A percentile compares a stretch with the other conserved stretches of the same genome.
phyloP scores from a whole-genome alignment of 164 flowering plant genomes.

The Piper longum region DNA sequence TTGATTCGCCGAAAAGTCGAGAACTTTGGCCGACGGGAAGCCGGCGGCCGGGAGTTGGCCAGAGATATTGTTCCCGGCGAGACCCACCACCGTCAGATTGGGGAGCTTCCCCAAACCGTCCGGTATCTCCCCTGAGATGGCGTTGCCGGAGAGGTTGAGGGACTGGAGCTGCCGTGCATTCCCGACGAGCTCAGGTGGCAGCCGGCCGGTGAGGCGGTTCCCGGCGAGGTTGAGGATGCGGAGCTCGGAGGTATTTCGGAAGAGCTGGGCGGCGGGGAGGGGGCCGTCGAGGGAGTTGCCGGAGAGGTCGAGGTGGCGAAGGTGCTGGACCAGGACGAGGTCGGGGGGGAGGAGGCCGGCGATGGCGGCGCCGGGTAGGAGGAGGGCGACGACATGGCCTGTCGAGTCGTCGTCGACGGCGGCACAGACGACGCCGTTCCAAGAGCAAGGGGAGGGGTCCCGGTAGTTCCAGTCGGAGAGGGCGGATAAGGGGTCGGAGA shows the following conservation, averaged over 20 bases:
- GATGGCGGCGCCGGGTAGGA: conserved; percentile 51
- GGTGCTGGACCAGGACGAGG: conserved; percentile 42
- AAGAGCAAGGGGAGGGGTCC: conserved; percentile 63
- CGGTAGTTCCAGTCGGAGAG: conserved; percentile 43
- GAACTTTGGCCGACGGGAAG: conserved; percentile 19
- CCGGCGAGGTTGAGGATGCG: conserved; percentile 43
- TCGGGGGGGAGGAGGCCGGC: conserved; percentile 51
- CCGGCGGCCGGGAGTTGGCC: conserved; percentile 35
- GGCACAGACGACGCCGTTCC: conserved; percentile 63
- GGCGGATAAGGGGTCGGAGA: conserved; percentile 44
- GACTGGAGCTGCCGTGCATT: conserved; percentile 29
- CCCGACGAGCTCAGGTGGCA: conserved; percentile 27
- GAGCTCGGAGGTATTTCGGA: conserved; percentile 36
- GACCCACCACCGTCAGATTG: conserved; percentile 41
- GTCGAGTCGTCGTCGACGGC: conserved; percentile 1
- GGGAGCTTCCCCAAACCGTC: conserved; percentile 19
- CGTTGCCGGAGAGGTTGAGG: conserved; percentile 75
- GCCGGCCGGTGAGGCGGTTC: conserved; percentile 52
- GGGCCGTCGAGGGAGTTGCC: conserved; percentile 76
- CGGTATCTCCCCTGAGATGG: conserved; percentile 60
- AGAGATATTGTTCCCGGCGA: conserved; percentile 42
- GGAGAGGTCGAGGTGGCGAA: conserved; percentile 58
- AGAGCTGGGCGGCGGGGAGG: conserved; percentile 25
- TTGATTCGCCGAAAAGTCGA: conserved; percentile 61
- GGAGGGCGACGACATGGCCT: conserved; percentile 40